Evolutionary conservation across 768 basidiomycete species (phyloP), one percentile per base, ranked within the genome.

Genomic region (Xanthoconium purpureum): DNA sequence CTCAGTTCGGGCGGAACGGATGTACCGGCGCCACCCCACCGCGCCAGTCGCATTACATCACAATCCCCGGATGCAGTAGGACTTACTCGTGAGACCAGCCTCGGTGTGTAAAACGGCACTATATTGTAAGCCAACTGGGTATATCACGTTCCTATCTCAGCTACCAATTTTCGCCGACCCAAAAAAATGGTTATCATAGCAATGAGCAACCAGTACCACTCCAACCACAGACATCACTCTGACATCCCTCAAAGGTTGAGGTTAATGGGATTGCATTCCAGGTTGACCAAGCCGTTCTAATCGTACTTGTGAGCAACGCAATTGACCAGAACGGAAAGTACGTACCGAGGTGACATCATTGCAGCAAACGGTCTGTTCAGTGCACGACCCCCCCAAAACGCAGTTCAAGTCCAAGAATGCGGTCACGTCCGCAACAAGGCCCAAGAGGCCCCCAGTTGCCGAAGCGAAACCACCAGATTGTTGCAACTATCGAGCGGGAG

Each of bases 21-120:
- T 45, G 39, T 53, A 62, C 63, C 30, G n/a, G n/a, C n/a, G 63
- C 63, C 63, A 63, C 63, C 28, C 5, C n/a, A 37, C 50, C 11
- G 33, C 14, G 24, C 24, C 24, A 17, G 37, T 28, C 20, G 4
- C 43, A 61, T 63, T 64, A 61, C 58, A 47, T 65, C 59, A 61
- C 42, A 56, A 55, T 45, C 51, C 43, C 35, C 30, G 39, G 39
- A 39, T 7, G n/a, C 39, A 39, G 12, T 18, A 39, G 6, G 3
- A 40, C 5, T 6, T 18, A 24, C 4, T 24, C 24, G 24, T 24
- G 24, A 4, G 24, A 24, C 24, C 4, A 24, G 24, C 24, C 4
- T 24, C 4, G 24, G 24, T 4, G 24, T 24, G 24, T 24, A n/a
- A 17, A 24, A 42, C 20, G n/a, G n/a, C 11, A 45, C 17, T 17